A percentile compares a stretch with the other conserved stretches of the same genome.
Conservation (phyloP, 345 rosid species). For the Acer yangbiense region DNA sequence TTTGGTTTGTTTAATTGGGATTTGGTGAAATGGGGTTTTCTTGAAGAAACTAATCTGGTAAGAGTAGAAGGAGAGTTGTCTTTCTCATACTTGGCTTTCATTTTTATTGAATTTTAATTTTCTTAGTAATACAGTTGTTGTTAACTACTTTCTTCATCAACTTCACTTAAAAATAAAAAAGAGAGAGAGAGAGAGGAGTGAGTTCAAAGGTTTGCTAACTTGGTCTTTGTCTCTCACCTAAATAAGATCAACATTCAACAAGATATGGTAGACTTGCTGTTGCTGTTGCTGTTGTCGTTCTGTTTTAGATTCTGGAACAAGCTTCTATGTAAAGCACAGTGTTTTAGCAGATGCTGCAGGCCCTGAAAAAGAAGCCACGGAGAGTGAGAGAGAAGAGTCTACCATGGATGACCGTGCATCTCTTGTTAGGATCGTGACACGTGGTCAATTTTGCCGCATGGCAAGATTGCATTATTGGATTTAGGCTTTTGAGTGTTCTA, state of each 20-base stretch:
- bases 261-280: background rate
- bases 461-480: no score
- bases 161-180: background rate
- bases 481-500: no score
- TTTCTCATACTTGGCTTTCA: slow-evolving; percentile 22
- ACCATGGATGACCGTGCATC: no score
- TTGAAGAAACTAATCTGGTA: slow-evolving; percentile 47
- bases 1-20: slow-evolving; percentile 37
- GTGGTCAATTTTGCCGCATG: no score
- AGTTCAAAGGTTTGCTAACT: slow-evolving; percentile 35
- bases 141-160: slow-evolving; percentile 34
- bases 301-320: slow-evolving; percentile 12
- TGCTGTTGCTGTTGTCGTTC: background rate
- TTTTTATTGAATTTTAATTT: background rate
- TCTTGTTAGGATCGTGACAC: no score
- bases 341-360: background rate
- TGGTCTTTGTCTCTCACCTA: slow-evolving; percentile 32
- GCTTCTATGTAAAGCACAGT: background rate
- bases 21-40: slow-evolving; percentile 74
- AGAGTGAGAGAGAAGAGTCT: background rate
- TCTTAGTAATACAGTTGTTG: background rate
- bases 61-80: slow-evolving; percentile 49
- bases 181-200: slow-evolving; percentile 31
- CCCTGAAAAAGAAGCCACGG: background rate
- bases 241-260: background rate